Evolutionary conservation across 2,329 filamentous ascomycete genomes (phyloP).

Genomic region (Fusarium sublunatum): DNA sequence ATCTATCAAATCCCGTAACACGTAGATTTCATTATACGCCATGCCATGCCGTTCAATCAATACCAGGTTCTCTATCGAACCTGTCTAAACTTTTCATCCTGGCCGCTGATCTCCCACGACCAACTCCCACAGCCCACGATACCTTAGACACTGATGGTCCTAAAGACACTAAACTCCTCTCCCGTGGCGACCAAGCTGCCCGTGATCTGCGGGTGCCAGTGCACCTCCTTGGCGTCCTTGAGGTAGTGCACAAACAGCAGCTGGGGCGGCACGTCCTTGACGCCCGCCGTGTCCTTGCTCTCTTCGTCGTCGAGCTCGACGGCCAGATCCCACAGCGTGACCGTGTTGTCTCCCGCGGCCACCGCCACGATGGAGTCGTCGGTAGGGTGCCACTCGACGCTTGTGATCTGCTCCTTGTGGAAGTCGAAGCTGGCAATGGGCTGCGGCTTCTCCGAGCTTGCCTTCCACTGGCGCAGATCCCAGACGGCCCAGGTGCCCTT

Average conservation of each 20-base stretch:
- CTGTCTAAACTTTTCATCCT: conserved; percentile 31
- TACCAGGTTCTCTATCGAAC: conserved; percentile 28
- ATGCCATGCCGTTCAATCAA: conserved; percentile 43
- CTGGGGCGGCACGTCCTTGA: conserved; percentile 92
- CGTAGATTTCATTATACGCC: conserved; percentile 39
- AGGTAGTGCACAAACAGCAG: conserved; percentile 97
- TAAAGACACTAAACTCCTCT: conserved; percentile 86
- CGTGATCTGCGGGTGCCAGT: conserved; percentile 97
- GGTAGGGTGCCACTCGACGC: conserved; percentile 95
- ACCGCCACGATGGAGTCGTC: conserved; percentile 97
- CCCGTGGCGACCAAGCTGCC: conserved; percentile 91
- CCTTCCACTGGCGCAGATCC: conserved; percentile 96
- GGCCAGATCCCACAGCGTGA: conserved; percentile 95
- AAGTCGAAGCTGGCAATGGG: conserved; percentile 95
- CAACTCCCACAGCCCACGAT: conserved; percentile 1
- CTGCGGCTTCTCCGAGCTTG: conserved; percentile 68
- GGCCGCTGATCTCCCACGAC: not conserved
- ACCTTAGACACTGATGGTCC: conserved; percentile 80
- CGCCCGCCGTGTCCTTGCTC: conserved; percentile 86
- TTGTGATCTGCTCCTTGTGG: conserved; percentile 96
- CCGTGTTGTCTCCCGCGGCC: conserved; percentile 90
- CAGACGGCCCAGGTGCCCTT: conserved; percentile 95
- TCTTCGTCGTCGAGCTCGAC: conserved; percentile 98
- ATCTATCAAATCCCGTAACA: conserved; percentile 37
- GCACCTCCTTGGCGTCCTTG: conserved; percentile 92